Evolutionary conservation across 2,329 filamentous ascomycete genomes (phyloP).

Genomic region (Cladosporium austrohemisphaericum): DNA sequence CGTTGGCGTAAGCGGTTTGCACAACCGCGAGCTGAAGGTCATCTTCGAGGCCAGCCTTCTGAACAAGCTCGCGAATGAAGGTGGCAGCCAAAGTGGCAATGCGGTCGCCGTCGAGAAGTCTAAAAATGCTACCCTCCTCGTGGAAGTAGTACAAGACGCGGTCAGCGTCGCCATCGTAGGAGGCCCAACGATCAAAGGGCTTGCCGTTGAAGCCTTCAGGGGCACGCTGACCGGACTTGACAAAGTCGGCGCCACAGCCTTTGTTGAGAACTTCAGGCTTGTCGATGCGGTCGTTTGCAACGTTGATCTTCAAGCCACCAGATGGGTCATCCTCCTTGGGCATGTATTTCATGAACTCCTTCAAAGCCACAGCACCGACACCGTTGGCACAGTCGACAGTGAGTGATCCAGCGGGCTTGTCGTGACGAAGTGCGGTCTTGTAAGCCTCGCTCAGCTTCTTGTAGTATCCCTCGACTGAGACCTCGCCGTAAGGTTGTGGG

Average conservation of each 20-base stretch:
- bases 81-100: conserved; percentile 92
- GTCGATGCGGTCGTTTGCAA: conserved; percentile 90
- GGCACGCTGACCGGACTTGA: conserved; percentile 93
- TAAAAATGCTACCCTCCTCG: conserved; percentile 77
- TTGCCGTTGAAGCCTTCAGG: conserved; percentile 77
- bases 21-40: conserved; percentile 89
- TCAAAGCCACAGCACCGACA: conserved; percentile 87
- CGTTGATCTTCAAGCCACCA: conserved; percentile 71
- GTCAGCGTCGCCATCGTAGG: conserved; percentile 92
- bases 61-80: conserved; percentile 86
- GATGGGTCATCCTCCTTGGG: conserved; percentile 56
- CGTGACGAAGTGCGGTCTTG: conserved; percentile 73
- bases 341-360: conserved; percentile 79
- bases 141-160: conserved; percentile 93
- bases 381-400: conserved; percentile 96
- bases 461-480: conserved; percentile 91
- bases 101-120: conserved; percentile 91
- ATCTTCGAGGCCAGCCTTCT: conserved; percentile 71
- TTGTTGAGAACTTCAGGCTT: conserved; percentile 85
- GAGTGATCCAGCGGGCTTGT: conserved; percentile 68
- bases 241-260: conserved; percentile 89
- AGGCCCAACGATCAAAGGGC: conserved; percentile 76
- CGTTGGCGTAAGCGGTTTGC: conserved; percentile 97
- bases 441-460: conserved; percentile 85
- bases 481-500: conserved; percentile 79